These are phyloP conservation scores for Syzygium oleosum DNA, from an alignment of 345 rosid genomes.

Conservation along the genomic window DNA sequence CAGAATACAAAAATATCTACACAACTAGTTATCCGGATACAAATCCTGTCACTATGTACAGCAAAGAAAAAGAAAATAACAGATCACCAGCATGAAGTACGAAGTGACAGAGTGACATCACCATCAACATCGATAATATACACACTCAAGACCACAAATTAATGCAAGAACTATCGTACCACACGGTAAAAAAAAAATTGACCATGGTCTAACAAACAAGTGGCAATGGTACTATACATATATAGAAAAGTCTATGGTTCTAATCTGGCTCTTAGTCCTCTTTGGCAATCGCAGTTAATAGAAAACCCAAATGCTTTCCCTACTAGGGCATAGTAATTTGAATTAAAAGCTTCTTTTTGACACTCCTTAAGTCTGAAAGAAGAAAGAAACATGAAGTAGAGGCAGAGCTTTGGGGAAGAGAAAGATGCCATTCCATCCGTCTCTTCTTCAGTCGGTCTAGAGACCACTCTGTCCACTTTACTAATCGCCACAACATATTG, in stretches of 20 bases:
- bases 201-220: background rate
- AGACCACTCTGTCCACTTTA: background rate
- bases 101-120: background rate
- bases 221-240: background rate
- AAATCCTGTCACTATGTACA: background rate
- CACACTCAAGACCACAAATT: background rate
- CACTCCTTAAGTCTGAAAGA: background rate
- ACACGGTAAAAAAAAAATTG: background rate
- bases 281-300: background rate
- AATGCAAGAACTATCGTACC: background rate
- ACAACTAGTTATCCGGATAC: background rate
- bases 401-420: background rate
- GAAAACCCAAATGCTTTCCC: background rate
- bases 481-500: background rate
- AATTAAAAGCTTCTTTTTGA: background rate
- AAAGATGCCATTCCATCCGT: background rate
- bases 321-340: background rate
- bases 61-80: background rate
- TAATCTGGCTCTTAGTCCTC: background rate
- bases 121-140: background rate
- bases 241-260: background rate
- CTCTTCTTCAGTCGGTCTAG: background rate
- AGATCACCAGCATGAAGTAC: background rate
- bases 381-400: background rate
- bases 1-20: background rate